Conservation (phyloP, 331 rosid genomes). For the Erythrophleum ivorense region DNA sequence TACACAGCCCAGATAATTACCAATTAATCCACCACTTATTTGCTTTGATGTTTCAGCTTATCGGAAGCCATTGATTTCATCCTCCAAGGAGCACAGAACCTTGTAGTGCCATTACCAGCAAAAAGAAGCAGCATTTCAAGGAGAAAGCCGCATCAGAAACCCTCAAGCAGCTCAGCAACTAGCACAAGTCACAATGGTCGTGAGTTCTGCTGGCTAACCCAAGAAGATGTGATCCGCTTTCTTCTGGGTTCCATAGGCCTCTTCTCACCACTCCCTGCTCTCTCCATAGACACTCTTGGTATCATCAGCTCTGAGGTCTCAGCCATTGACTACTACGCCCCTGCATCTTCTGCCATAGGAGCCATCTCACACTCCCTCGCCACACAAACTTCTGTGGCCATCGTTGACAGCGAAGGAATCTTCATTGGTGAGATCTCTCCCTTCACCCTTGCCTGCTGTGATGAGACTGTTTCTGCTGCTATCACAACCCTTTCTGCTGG, state of each 20-base stretch:
- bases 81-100: slow-evolving; percentile 84
- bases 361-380: slow-evolving; percentile 67
- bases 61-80: slow-evolving; percentile 85
- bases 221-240: slow-evolving; percentile 83
- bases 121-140: slow-evolving; percentile 57
- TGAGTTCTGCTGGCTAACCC: slow-evolving; percentile 91
- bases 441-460: slow-evolving; percentile 80
- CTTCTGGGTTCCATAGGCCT: slow-evolving; percentile 80
- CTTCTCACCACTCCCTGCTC: slow-evolving; percentile 74
- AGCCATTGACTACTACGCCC: slow-evolving; percentile 76
- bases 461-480: slow-evolving; percentile 76
- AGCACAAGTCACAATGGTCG: slow-evolving; percentile 58
- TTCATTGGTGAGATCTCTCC: slow-evolving; percentile 97
- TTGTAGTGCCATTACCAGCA: slow-evolving; percentile 71
- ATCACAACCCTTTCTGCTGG: slow-evolving; percentile 74
- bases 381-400: slow-evolving; percentile 87
- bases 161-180: slow-evolving; percentile 32
- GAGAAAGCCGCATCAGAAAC: slow-evolving; percentile 68
- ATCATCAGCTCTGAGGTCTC: slow-evolving; percentile 62
- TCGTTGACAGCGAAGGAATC: slow-evolving; percentile 67
- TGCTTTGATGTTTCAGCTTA: slow-evolving; percentile 56
- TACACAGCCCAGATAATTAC: background rate
- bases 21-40: slow-evolving; percentile 14
- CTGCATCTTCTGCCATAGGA: slow-evolving; percentile 69
- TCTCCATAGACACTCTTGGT: slow-evolving; percentile 70